Conservation (phyloP, 2,329 filamentous ascomycete genomes). For the Xylaria arbuscula region DNA sequence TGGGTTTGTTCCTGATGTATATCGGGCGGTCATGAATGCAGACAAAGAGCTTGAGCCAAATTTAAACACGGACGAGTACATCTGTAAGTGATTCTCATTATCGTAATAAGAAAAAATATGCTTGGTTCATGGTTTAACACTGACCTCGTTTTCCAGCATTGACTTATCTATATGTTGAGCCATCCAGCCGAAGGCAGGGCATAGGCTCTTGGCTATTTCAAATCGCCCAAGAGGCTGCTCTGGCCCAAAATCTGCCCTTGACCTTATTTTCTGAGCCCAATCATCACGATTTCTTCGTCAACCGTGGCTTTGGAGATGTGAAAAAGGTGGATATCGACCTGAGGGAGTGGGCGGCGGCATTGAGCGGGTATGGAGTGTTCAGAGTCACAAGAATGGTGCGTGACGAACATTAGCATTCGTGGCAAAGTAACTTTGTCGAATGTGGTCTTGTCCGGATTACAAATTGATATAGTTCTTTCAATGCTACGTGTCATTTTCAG, state of each 20-base stretch:
- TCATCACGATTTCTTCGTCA: slow-evolving; percentile 30
- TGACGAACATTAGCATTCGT: background rate
- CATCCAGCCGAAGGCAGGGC: slow-evolving; percentile 25
- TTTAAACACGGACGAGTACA: slow-evolving; percentile 24
- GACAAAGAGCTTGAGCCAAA: slow-evolving; percentile 17
- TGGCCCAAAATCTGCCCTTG: slow-evolving; percentile 10
- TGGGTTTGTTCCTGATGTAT: slow-evolving; percentile 22
- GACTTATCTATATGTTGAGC: slow-evolving; percentile 33
- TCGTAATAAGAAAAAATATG: no score
- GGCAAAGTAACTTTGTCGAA: background rate
- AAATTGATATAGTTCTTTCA: no score
- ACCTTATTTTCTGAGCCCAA: slow-evolving; percentile 31
- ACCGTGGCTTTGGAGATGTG: slow-evolving; percentile 27
- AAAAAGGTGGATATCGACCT: slow-evolving; percentile 32
- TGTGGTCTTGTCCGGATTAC: no score
- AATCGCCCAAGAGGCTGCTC: slow-evolving; percentile 14
- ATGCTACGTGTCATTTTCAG: no score
- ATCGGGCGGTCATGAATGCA: slow-evolving; percentile 16
- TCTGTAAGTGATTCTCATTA: slow-evolving; percentile 5
- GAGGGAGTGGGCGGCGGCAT: slow-evolving; percentile 21
- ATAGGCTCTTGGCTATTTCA: slow-evolving; percentile 29
- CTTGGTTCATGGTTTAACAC: background rate
- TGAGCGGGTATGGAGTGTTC: slow-evolving; percentile 33
- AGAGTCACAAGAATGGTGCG: slow-evolving; percentile 30
- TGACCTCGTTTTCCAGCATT: slow-evolving; percentile 2